Evolutionary conservation across 192 early-diverging fungal genomes (phyloP), one percentile per base, ranked within the genome.

Genomic region (Coemansia aciculifera): DNA sequence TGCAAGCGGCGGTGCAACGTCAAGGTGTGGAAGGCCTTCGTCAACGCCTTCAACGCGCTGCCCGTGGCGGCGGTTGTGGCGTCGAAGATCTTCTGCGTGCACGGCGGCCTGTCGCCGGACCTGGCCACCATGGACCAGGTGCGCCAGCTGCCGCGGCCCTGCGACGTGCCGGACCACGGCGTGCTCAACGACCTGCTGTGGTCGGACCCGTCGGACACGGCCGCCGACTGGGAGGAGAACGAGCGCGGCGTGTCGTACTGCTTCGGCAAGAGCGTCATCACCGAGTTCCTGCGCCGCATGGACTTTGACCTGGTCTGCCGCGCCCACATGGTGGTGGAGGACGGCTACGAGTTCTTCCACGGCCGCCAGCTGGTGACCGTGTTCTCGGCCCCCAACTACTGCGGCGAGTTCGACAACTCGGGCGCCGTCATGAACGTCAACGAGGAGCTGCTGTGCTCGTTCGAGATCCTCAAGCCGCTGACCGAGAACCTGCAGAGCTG

Each of bases 261-360:
- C 66, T 98, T 98, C 75, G 93, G 95, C 13, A 90, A 89, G 72
- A 81, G 84, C 59, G 87, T 96, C 12, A 91, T 98, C 65, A 85
- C 85, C 61, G 92, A 90, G 48, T 98, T 98, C 68, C 72, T 96
- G 64, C 74, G 84, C 36, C 90, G 89, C 72, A 87, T 93, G 78
- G 93, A 98, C 71, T 89, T 98, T 71, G 96, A 98, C 69, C 84
- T 98, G 49, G 91, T 98, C 56, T 92, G 91, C 64, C 87, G 94
- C 24, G 94, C 96, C 2, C 96, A 98, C 79, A 93, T 94, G 90
- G 94, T 98, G 15, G 94, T 98, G 43, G 94, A 98, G 72, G 94
- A 94, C 80, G 95, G 95, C 15, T 98, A 96, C 78, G 94, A 98
- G 84, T 98, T 98, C 67, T 98, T 95, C 83, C 88, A 90, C 54